phyloP scores from a whole-genome alignment of 2,329 filamentous ascomycete species.

The Monilinia laxa region DNA sequence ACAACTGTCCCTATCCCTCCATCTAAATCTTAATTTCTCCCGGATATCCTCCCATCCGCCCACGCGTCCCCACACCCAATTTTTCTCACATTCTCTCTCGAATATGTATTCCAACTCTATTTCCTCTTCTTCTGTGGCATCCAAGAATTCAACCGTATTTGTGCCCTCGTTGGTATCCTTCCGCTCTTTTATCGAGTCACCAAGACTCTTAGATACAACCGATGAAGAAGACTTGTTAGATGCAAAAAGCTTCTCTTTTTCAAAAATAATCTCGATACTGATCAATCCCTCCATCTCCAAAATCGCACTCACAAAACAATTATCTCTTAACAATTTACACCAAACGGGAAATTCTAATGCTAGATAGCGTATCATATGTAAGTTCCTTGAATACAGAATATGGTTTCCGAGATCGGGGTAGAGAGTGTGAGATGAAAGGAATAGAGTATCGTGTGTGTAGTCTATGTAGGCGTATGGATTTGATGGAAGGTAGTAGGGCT shows the following conservation, averaged over 20 bases:
- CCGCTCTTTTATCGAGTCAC: not conserved
- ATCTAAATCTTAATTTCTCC: not conserved
- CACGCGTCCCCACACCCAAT: slow-evolving; percentile 14
- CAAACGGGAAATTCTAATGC: slow-evolving; percentile 2
- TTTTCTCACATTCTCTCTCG: slow-evolving; percentile 11
- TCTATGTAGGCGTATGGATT: slow-evolving; percentile 19
- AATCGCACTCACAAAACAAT: slow-evolving; percentile 17
- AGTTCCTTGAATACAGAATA: slow-evolving; percentile 9
- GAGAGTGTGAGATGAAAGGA: not conserved
- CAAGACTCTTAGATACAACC: not conserved
- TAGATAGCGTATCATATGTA: slow-evolving; percentile 1
- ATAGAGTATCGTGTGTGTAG: slow-evolving; percentile 3
- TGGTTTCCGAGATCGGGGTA: slow-evolving; percentile 3
- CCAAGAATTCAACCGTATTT: not conserved
- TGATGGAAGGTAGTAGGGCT: slow-evolving; percentile 15
- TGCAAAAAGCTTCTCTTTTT: not conserved
- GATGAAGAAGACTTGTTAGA: not conserved
- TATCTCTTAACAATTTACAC: slow-evolving; percentile 2
- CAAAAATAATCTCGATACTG: not conserved
- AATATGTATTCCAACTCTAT: not conserved
- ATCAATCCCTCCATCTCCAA: slow-evolving; percentile 18
- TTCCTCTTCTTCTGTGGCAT: not conserved
- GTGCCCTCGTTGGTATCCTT: too few species aligned
- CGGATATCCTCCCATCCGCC: slow-evolving; percentile 15
- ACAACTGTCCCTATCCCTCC: not conserved